phyloP scores from a whole-genome alignment of 495 filamentous ascomycete genomes.

The Penicillium arizonense region DNA sequence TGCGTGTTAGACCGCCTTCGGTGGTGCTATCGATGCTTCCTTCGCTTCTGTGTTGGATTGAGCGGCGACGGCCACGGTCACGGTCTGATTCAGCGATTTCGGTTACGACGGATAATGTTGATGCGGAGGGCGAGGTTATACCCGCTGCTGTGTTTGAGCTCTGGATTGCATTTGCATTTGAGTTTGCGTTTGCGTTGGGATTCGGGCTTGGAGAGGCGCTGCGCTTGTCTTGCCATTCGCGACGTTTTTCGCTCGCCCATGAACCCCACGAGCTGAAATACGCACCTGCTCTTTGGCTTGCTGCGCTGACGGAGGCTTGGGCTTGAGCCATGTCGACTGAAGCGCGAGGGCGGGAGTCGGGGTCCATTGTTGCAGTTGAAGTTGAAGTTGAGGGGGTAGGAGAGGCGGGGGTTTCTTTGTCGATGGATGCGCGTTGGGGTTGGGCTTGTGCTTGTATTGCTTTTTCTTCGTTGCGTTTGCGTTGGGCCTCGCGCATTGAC shows the following conservation, averaged over 20 bases:
- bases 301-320: conserved; percentile 65
- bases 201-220: conserved; percentile 25
- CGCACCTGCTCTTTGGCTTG: conserved; percentile 72
- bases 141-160: not conserved
- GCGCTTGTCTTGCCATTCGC: conserved; percentile 53
- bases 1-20: conserved; percentile 28
- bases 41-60: conserved; percentile 32
- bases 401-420: conserved; percentile 25
- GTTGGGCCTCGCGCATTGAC: conserved; percentile 76
- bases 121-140: conserved; percentile 28
- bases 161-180: not conserved
- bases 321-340: conserved; percentile 59
- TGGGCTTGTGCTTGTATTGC: conserved; percentile 14
- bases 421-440: conserved; percentile 36
- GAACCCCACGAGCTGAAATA: conserved; percentile 93
- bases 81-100: conserved; percentile 33
- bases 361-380: too few relatives aligned
- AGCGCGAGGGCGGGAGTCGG: conserved; percentile 32
- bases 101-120: conserved; percentile 24
- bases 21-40: conserved; percentile 13
- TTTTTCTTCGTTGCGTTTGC: conserved; percentile 63
- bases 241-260: conserved; percentile 90
- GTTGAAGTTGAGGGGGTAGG: conserved; percentile 15
- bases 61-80: conserved; percentile 34
- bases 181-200: not conserved